phyloP scores from a whole-genome alignment of 2,329 filamentous ascomycete species.

The Penicillium paneum region DNA sequence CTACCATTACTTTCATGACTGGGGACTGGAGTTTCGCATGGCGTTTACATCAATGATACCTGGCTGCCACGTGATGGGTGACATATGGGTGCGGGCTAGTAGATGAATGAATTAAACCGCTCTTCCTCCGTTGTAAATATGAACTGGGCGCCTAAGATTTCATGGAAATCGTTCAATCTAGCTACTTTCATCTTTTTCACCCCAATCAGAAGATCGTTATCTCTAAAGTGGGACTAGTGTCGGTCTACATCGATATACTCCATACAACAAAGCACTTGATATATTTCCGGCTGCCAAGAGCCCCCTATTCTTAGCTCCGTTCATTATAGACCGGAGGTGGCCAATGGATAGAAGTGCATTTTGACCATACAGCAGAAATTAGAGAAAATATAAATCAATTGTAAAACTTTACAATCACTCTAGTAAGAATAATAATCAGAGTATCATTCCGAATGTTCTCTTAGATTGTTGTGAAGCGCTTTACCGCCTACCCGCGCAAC shows the following conservation, averaged over 20 bases:
- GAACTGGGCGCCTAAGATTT: background rate
- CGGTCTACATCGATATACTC: background rate
- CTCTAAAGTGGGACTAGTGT: background rate
- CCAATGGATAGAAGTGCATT: background rate
- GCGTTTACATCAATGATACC: constrained; percentile 7
- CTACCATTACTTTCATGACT: constrained; percentile 24
- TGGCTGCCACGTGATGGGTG: background rate
- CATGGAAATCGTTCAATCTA: background rate
- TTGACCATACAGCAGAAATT: background rate
- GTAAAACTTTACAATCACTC: background rate
- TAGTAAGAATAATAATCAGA: background rate
- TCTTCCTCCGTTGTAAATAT: background rate
- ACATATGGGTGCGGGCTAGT: background rate
- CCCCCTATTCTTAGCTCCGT: constrained; percentile 14
- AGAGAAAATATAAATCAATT: background rate
- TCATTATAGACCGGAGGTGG: background rate
- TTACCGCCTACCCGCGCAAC: constrained; percentile 24
- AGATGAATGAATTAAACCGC: background rate
- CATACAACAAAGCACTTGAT: background rate
- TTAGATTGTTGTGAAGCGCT: constrained; percentile 5
- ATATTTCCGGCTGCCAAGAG: constrained; percentile 17
- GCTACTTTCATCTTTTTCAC: background rate
- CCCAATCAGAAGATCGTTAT: background rate
- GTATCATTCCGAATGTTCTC: background rate
- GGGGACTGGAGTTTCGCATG: constrained; percentile 20